phyloP scores from a whole-genome alignment of 345 rosid genomes.

The Kernera saxatilis region DNA sequence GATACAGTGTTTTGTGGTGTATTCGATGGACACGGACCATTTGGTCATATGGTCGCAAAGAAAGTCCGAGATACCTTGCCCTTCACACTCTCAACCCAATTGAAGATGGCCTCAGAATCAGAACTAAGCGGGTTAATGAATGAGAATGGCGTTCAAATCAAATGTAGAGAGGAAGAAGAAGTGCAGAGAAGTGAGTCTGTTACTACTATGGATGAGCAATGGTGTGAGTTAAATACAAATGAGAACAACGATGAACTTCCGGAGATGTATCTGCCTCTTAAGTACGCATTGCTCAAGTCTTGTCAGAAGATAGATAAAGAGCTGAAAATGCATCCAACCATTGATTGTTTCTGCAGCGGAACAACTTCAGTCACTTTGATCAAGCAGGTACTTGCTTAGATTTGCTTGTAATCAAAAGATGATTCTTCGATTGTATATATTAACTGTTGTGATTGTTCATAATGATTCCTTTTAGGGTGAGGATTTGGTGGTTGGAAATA shows the following conservation, averaged over 20 bases:
- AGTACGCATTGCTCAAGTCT: conserved; percentile 62
- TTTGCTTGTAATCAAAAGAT: not conserved
- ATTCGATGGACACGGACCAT: conserved; percentile 97
- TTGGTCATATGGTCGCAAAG: conserved; percentile 92
- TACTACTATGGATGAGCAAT: conserved; percentile 62
- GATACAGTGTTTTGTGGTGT: conserved; percentile 85
- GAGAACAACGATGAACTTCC: conserved; percentile 49
- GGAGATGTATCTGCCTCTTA: conserved; percentile 56
- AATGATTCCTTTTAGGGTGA: conserved; percentile 51
- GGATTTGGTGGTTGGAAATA: conserved; percentile 71
- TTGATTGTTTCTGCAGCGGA: conserved; percentile 98
- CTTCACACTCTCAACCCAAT: conserved; percentile 44
- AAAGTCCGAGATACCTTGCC: conserved; percentile 90
- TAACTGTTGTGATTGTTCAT: not conserved
- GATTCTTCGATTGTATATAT: not conserved
- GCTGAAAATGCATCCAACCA: conserved; percentile 71
- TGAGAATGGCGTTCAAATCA: conserved; percentile 1
- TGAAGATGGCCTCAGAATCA: conserved; percentile 39
- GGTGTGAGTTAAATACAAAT: conserved; percentile 42
- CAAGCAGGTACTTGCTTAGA: conserved; percentile 54
- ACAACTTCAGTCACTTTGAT: conserved; percentile 86
- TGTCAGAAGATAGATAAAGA: conserved; percentile 84
- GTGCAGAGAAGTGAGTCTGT: conserved; percentile 26
- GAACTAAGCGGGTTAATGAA: conserved; percentile 32
- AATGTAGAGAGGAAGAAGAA: conserved; percentile 41